Evolutionary conservation across 129 eudicot genomes (phyloP).

Genomic region (Lactuca saligna): DNA sequence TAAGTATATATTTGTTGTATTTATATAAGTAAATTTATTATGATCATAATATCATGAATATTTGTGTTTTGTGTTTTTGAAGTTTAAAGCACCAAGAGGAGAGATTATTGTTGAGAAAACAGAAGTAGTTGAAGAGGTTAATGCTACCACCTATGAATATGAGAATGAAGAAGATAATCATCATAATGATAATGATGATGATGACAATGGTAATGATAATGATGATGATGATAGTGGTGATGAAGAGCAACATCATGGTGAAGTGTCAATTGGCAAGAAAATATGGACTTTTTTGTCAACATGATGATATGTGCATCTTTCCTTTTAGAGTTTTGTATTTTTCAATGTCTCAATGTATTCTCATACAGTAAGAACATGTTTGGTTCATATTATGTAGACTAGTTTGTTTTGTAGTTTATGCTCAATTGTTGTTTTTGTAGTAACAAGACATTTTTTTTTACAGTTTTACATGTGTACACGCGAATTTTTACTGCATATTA

Average conservation of each 20-base stretch:
- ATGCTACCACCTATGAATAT: slow-evolving; percentile 25
- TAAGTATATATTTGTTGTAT: slow-evolving; percentile 32
- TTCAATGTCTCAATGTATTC: slow-evolving; percentile 4
- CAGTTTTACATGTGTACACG: background rate
- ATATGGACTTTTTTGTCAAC: slow-evolving; percentile 82
- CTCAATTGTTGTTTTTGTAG: slow-evolving; percentile 12
- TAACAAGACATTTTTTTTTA: background rate
- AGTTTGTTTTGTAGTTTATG: slow-evolving; percentile 20
- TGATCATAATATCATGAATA: slow-evolving; percentile 2
- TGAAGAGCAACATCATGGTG: slow-evolving; percentile 55
- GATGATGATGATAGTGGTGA: slow-evolving; percentile 30
- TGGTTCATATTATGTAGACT: slow-evolving; percentile 18
- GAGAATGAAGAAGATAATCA: slow-evolving; percentile 28
- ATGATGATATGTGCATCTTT: slow-evolving; percentile 36
- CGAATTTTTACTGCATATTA: background rate
- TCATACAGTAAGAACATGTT: slow-evolving; percentile 8
- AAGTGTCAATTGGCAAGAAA: slow-evolving; percentile 62
- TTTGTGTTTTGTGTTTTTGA: slow-evolving; percentile 20
- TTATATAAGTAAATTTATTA: background rate
- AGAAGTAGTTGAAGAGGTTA: slow-evolving; percentile 47
- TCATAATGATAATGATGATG: slow-evolving; percentile 29
- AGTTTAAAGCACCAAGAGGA: slow-evolving; percentile 44
- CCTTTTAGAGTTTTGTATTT: background rate
- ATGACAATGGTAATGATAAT: slow-evolving; percentile 22
- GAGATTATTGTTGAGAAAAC: slow-evolving; percentile 29